phyloP scores from a whole-genome alignment of 2,329 filamentous ascomycete species.

The Dothideomycetes sp. region DNA sequence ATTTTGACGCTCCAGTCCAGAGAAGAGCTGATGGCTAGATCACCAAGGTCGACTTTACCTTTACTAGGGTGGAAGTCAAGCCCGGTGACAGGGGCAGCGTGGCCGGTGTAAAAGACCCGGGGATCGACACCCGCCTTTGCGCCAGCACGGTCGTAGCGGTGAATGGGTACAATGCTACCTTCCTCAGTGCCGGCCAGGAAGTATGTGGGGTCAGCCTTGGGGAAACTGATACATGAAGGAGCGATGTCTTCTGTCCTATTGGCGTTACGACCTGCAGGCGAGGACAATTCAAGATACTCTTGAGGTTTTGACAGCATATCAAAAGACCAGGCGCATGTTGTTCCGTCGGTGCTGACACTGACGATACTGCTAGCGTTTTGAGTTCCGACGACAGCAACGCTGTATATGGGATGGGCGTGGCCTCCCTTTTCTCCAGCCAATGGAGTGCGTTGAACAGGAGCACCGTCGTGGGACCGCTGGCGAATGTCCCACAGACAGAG shows the following conservation, averaged over 20 bases:
- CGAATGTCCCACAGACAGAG: constrained; percentile 96
- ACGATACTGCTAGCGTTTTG: constrained; percentile 99
- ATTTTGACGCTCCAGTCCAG: constrained; percentile 96
- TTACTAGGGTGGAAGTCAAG: constrained; percentile 90
- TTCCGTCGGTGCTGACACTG: constrained; percentile 90
- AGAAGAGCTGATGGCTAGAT: constrained; percentile 83
- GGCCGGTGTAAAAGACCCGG: constrained; percentile 78
- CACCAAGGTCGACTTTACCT: constrained; percentile 87
- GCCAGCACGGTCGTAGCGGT: constrained; percentile 92
- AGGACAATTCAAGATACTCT: constrained; percentile 80
- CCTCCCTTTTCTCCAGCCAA: constrained; percentile 71
- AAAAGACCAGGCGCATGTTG: constrained; percentile 93
- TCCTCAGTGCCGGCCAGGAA: constrained; percentile 97
- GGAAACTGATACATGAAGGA: constrained; percentile 90
- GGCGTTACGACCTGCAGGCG: constrained; percentile 71
- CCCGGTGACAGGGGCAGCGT: constrained; percentile 90
- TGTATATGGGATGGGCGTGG: constrained; percentile 94
- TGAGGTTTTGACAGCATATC: constrained; percentile 97
- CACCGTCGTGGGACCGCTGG: constrained; percentile 50
- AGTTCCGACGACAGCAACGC: constrained; percentile 88
- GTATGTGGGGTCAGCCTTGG: constrained; percentile 89
- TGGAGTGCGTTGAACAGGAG: constrained; percentile 89
- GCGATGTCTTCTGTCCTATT: constrained; percentile 75
- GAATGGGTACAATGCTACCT: constrained; percentile 90
- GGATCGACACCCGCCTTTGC: constrained; percentile 93